These are phyloP conservation scores for Neoconidiobolus thromboides DNA, from an alignment of 371 early-diverging fungal genomes.

Conservation along the genomic window DNA sequence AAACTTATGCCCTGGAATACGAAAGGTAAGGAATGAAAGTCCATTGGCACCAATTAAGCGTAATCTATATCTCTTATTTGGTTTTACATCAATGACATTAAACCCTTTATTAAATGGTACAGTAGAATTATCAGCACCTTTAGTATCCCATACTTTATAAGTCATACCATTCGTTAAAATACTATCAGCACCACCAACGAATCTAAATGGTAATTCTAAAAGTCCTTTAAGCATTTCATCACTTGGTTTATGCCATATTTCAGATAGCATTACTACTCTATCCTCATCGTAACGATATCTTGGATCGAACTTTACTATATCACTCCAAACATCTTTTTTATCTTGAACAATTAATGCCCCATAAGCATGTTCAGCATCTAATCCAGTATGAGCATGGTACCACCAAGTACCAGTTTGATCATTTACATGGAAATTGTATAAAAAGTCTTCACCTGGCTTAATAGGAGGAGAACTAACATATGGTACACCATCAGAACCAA, in stretches of 20 bases:
- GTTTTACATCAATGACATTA: conserved; percentile 1
- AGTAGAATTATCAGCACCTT: no score
- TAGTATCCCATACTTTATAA: no score
- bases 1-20: conserved; percentile 19
- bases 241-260: conserved; percentile 20
- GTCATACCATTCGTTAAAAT: conserved; percentile 19
- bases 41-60: conserved; percentile 3
- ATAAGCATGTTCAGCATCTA: conserved; percentile 1
- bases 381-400: conserved; percentile 23
- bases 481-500: conserved; percentile 45
- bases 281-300: conserved; percentile 20
- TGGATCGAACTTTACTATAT: neutral
- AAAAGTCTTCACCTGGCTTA: conserved; percentile 20
- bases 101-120: neutral
- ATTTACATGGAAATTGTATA: conserved; percentile 19
- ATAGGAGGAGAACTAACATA: conserved; percentile 29
- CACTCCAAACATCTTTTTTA: neutral
- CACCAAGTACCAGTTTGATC: conserved; percentile 27
- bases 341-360: neutral
- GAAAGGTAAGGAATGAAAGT: conserved; percentile 13
- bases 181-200: conserved; percentile 16
- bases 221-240: conserved; percentile 11
- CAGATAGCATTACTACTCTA: conserved; percentile 16
- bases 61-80: conserved; percentile 3
- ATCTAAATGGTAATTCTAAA: conserved; percentile 10